These are phyloP conservation scores for Melocanna baccifera DNA, from an alignment of 176 grass and related monocot genomes.

Conservation along the genomic window DNA sequence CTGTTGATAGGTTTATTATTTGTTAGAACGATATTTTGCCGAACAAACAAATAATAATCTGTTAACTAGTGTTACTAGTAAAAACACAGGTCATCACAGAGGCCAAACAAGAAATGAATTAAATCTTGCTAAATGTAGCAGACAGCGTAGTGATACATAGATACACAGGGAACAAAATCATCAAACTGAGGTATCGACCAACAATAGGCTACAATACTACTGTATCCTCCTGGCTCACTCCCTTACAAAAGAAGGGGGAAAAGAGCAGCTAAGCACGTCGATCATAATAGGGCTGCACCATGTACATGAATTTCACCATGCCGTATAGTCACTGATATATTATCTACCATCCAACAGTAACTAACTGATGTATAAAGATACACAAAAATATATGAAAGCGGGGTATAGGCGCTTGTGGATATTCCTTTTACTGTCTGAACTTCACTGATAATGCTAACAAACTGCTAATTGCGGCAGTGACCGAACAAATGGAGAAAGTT, in stretches of 20 bases:
- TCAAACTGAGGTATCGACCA: neutral
- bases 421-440: neutral
- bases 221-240: neutral
- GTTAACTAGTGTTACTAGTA: too few relatives aligned
- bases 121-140: neutral
- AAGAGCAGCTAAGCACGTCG: neutral
- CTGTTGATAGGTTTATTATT: too few relatives aligned
- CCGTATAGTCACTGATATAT: neutral
- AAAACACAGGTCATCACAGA: too few relatives aligned
- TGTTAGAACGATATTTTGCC: too few relatives aligned
- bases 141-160: neutral
- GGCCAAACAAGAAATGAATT: neutral
- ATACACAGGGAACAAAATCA: neutral
- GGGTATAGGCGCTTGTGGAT: neutral
- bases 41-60: too few relatives aligned
- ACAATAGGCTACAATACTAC: neutral
- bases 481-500: neutral
- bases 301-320: slow-evolving; percentile 24
- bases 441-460: neutral
- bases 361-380: neutral
- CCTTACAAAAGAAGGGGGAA: neutral
- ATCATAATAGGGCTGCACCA: neutral
- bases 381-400: neutral
- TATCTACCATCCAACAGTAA: neutral
- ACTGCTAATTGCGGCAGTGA: slow-evolving; percentile 25